phyloP scores from a whole-genome alignment of 495 filamentous ascomycete genomes.

The Rhypophila decipiens region DNA sequence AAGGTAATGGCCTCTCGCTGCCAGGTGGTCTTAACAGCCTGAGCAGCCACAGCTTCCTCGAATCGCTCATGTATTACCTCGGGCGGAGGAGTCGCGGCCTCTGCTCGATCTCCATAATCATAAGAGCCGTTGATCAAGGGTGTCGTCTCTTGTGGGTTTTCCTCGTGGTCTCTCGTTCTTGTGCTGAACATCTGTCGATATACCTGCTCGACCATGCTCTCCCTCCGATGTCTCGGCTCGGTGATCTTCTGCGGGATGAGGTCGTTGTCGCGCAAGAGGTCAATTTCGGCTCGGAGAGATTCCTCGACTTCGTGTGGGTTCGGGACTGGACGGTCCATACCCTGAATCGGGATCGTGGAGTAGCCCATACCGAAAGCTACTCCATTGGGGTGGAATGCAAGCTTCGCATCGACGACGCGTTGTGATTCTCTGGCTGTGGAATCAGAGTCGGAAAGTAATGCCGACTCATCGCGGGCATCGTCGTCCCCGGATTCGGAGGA shows the following conservation, averaged over 20 bases:
- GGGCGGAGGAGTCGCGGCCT: slow-evolving; percentile 6
- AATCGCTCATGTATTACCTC: slow-evolving; percentile 38
- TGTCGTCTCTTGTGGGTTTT: slow-evolving; percentile 49
- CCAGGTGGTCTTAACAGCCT: slow-evolving; percentile 76
- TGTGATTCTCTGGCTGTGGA: not conserved
- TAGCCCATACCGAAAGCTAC: slow-evolving; percentile 54
- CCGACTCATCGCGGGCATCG: slow-evolving; percentile 11
- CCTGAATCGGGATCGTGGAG: slow-evolving; percentile 35
- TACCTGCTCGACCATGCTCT: slow-evolving; percentile 15
- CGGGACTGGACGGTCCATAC: slow-evolving; percentile 56
- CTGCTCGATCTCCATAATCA: not conserved
- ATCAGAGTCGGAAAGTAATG: slow-evolving; percentile 26
- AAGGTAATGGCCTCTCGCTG: slow-evolving; percentile 67
- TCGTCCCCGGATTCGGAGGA: slow-evolving; percentile 40
- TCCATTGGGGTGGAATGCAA: slow-evolving; percentile 63
- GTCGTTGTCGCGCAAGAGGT: slow-evolving; percentile 69
- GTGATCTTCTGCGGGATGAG: slow-evolving; percentile 53
- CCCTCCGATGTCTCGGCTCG: slow-evolving; percentile 5
- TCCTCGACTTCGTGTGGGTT: slow-evolving; percentile 38
- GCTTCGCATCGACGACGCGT: slow-evolving; percentile 30
- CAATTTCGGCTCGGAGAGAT: slow-evolving; percentile 63
- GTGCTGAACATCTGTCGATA: slow-evolving; percentile 39
- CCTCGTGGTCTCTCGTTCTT: slow-evolving; percentile 41
- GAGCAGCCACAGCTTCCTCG: slow-evolving; percentile 71
- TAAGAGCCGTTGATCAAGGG: slow-evolving; percentile 22